Evolutionary conservation across 108 stramenopile species (phyloP).

Genomic region (Nitzschia sp.): DNA sequence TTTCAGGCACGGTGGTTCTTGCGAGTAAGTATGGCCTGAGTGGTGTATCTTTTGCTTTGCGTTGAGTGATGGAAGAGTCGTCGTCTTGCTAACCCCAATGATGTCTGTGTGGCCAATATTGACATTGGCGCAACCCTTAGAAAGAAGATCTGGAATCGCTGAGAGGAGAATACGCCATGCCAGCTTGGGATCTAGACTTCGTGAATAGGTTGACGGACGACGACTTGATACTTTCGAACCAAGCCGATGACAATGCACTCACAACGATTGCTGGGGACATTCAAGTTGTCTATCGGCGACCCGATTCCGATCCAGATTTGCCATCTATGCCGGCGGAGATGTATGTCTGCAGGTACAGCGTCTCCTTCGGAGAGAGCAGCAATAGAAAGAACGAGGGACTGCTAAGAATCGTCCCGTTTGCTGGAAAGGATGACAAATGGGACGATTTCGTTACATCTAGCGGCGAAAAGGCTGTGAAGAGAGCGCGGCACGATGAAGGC

Average conservation of each 20-base stretch:
- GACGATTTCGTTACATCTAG: conserved; percentile 1
- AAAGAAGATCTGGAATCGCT: conserved; percentile 62
- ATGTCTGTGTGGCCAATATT: background rate
- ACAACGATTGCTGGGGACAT: conserved; percentile 48
- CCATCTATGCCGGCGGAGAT: conserved; percentile 24
- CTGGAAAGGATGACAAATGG: background rate
- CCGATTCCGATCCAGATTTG: conserved; percentile 7
- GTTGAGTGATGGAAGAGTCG: background rate
- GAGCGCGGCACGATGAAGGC: conserved; percentile 2
- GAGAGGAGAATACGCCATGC: conserved; percentile 37
- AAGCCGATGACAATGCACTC: conserved; percentile 61
- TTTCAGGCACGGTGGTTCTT: conserved; percentile 37
- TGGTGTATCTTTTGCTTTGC: background rate
- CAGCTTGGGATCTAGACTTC: conserved; percentile 23
- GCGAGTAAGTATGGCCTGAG: background rate
- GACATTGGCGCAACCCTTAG: too few species aligned
- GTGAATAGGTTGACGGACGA: conserved; percentile 37
- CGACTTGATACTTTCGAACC: conserved; percentile 63
- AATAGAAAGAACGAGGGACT: conserved; percentile 7
- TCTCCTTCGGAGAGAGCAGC: conserved; percentile 18
- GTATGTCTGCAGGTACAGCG: conserved; percentile 54
- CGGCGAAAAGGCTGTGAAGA: background rate
- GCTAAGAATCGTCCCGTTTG: conserved; percentile 6
- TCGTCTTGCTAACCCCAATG: background rate
- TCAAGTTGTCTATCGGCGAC: conserved; percentile 29